Evolutionary conservation across 257 asterid species (phyloP).

Genomic region (Penstemon newberryi): DNA sequence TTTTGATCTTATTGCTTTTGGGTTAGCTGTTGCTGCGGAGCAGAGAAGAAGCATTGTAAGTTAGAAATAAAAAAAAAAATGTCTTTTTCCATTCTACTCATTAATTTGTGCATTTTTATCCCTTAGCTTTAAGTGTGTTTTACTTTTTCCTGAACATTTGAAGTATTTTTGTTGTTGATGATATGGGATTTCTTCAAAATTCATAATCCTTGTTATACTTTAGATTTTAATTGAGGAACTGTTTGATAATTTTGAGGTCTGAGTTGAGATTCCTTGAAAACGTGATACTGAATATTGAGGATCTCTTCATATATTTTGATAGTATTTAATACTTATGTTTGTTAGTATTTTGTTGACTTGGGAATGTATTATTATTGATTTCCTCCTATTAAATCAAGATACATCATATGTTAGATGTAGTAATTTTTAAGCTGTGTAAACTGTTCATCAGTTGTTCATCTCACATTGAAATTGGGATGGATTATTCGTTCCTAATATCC

Average conservation of each 20-base stretch:
- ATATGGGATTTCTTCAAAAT: neutral
- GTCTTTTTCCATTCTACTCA: no score
- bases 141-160: neutral
- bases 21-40: slow-evolving; percentile 70
- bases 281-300: no score
- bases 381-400: neutral
- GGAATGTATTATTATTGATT: neutral
- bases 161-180: neutral
- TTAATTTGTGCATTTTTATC: neutral
- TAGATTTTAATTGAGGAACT: no score
- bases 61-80: neutral
- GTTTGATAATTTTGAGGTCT: no score
- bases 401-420: no score
- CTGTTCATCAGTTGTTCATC: no score
- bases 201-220: neutral
- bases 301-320: no score
- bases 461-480: neutral
- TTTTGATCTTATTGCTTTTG: slow-evolving; percentile 68
- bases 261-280: no score
- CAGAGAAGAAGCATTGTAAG: slow-evolving; percentile 62
- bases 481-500: slow-evolving; percentile 1
- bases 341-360: neutral
- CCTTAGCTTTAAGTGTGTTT: neutral
- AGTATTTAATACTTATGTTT: neutral
- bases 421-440: neutral